phyloP scores from a whole-genome alignment of 768 basidiomycete species.

The Mycena latifolia region DNA sequence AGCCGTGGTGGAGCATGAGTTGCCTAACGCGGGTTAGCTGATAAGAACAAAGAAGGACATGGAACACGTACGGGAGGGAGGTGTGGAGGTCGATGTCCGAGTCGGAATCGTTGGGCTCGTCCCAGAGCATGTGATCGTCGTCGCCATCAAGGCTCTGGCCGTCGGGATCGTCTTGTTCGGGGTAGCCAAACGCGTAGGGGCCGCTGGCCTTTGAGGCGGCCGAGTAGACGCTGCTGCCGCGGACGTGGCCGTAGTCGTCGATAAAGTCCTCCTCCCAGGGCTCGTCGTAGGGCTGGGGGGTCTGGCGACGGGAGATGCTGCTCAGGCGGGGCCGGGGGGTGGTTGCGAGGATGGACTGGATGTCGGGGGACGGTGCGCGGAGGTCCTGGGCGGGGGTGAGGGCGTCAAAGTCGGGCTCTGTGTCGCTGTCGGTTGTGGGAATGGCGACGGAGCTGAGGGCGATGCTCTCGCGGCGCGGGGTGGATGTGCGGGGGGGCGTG shows the following conservation, averaged over 20 bases:
- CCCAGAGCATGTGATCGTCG: slow-evolving; percentile 39
- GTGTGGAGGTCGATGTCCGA: slow-evolving; percentile 79
- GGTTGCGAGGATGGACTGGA: slow-evolving; percentile 52
- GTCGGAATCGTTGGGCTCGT: slow-evolving; percentile 61
- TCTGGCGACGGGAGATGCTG: slow-evolving; percentile 3
- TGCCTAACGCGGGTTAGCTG: slow-evolving; percentile 52
- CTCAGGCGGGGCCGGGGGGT: slow-evolving; percentile 49
- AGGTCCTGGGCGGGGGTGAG: slow-evolving; percentile 1
- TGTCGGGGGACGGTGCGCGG: slow-evolving; percentile 50
- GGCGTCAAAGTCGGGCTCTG: slow-evolving; percentile 34
- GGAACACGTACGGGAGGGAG: slow-evolving; percentile 69
- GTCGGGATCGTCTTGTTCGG: slow-evolving; percentile 31
- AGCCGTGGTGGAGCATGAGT: slow-evolving; percentile 74
- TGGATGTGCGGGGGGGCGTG: slow-evolving; percentile 11
- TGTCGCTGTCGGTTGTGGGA: slow-evolving; percentile 30
- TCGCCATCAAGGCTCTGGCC: slow-evolving; percentile 37
- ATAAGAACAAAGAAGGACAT: slow-evolving; percentile 23
- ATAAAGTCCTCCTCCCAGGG: slow-evolving; percentile 41
- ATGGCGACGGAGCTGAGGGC: slow-evolving; percentile 33
- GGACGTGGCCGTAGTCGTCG: slow-evolving; percentile 45
- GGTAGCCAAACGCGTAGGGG: slow-evolving; percentile 31
- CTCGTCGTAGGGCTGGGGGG: not conserved
- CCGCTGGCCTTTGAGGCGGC: slow-evolving; percentile 7
- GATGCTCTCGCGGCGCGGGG: slow-evolving; percentile 25
- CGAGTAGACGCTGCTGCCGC: slow-evolving; percentile 20